These are phyloP conservation scores for Sporothrix humicola DNA, from an alignment of 2,329 filamentous ascomycete species.

Conservation along the genomic window DNA sequence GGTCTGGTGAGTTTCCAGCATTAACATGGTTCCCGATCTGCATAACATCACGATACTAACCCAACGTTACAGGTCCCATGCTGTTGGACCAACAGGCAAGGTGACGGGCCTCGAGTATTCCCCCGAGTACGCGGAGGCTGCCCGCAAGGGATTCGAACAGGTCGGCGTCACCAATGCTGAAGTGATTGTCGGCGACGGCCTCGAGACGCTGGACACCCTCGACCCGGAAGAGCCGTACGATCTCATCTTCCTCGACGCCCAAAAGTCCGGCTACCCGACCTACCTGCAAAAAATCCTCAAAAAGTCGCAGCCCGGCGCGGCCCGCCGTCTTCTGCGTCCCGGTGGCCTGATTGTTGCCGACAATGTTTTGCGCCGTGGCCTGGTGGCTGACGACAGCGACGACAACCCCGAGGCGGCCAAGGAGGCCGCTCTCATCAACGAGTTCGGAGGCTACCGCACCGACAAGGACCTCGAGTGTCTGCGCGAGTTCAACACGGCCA, in stretches of 20 bases:
- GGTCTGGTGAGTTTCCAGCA: conserved; percentile 46
- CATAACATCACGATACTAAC: background rate
- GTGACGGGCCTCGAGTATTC: conserved; percentile 56
- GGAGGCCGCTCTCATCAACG: conserved; percentile 32
- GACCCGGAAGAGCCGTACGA: conserved; percentile 54
- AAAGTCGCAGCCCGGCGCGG: conserved; percentile 48
- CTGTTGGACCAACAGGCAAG: conserved; percentile 50
- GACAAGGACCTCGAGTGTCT: conserved; percentile 39
- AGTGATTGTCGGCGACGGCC: conserved; percentile 55
- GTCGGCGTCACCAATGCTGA: conserved; percentile 53
- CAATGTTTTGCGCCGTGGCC: conserved; percentile 57
- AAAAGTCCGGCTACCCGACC: conserved; percentile 57
- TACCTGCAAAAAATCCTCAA: conserved; percentile 56
- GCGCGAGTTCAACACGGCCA: conserved; percentile 46
- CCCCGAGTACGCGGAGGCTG: conserved; percentile 51
- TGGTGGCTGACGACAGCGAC: conserved; percentile 51
- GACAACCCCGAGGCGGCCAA: conserved; percentile 42
- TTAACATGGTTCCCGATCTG: too few relatives aligned
- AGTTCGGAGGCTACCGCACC: conserved; percentile 11
- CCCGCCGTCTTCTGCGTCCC: conserved; percentile 52
- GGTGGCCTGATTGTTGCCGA: conserved; percentile 61
- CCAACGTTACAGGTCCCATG: conserved; percentile 44
- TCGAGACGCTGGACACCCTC: conserved; percentile 50
- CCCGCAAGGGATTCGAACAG: conserved; percentile 49
- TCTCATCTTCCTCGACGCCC: conserved; percentile 60